A percentile compares a stretch with the other conserved stretches of the same genome.
phyloP scores from a whole-genome alignment of 768 basidiomycete species.

The Asterophora lycoperdoides region DNA sequence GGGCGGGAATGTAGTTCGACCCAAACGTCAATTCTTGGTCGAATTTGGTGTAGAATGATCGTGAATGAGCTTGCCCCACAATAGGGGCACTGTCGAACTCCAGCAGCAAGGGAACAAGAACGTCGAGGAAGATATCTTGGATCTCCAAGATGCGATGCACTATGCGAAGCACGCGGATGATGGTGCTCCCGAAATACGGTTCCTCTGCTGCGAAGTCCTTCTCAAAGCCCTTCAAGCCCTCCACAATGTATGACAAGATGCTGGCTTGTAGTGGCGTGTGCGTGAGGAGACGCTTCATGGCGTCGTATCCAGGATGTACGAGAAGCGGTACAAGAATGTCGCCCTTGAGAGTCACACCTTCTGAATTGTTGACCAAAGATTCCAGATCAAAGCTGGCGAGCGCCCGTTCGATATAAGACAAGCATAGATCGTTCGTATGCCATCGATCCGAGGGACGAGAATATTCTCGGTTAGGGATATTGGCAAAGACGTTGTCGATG shows the following conservation, averaged over 20 bases:
- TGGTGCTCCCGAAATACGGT: conserved; percentile 67
- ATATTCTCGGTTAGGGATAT: conserved; percentile 73
- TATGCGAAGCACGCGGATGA: conserved; percentile 79
- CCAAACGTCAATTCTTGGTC: conserved; percentile 72
- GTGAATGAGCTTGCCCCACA: conserved; percentile 52
- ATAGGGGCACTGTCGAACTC: conserved; percentile 57
- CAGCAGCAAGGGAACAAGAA: conserved; percentile 72
- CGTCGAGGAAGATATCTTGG: conserved; percentile 86
- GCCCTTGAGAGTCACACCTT: conserved; percentile 46
- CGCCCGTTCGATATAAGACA: conserved; percentile 81
- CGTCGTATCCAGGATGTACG: conserved; percentile 82
- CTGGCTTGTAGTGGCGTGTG: conserved; percentile 66
- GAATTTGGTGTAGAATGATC: conserved; percentile 68
- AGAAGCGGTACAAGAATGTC: conserved; percentile 55
- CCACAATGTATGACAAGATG: conserved; percentile 75
- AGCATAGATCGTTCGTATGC: conserved; percentile 80
- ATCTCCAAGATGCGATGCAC: conserved; percentile 77
- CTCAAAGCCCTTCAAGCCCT: conserved; percentile 75
- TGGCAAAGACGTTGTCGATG: conserved; percentile 83
- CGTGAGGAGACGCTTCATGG: conserved; percentile 76
- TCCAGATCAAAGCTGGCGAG: conserved; percentile 81
- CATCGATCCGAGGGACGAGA: conserved; percentile 72
- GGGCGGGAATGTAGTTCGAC: conserved; percentile 68
- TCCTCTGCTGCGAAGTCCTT: conserved; percentile 65
- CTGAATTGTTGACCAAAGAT: conserved; percentile 53